phyloP scores from a whole-genome alignment of 345 rosid genomes.

The Leavenworthia alabamica region DNA sequence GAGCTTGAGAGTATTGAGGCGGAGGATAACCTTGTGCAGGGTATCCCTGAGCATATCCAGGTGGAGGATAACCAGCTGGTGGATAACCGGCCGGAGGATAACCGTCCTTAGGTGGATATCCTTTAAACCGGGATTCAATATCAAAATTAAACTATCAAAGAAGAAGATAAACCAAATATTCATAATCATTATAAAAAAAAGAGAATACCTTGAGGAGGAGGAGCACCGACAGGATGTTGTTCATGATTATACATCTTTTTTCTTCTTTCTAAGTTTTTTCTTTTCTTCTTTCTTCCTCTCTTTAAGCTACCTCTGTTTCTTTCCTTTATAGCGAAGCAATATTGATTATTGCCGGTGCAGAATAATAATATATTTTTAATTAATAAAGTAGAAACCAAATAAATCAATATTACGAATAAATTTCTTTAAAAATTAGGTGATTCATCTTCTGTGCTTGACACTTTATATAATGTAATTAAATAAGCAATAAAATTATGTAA shows the following conservation, averaged over 20 bases:
- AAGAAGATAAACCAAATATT: not conserved
- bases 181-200: not conserved
- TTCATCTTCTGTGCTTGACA: no score
- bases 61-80: constrained; percentile 54
- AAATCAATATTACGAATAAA: no score
- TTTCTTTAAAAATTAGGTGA: no score
- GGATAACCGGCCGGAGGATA: constrained; percentile 55
- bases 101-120: constrained; percentile 62
- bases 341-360: constrained; percentile 9
- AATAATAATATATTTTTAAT: not conserved
- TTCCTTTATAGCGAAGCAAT: constrained; percentile 19
- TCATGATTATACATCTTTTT: constrained; percentile 45
- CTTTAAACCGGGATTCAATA: constrained; percentile 20
- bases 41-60: constrained; percentile 51
- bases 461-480: no score
- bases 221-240: constrained; percentile 57
- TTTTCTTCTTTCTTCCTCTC: not conserved
- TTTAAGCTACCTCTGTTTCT: constrained; percentile 17
- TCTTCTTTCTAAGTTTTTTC: not conserved
- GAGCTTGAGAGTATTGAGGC: constrained; percentile 43
- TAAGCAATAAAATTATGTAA: no score
- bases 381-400: not conserved
- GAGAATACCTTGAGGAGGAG: constrained; percentile 61
- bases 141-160: not conserved
- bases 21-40: no score